phyloP scores from a whole-genome alignment of 352 stramenopile genomes.

The Pythium myriotylum region DNA sequence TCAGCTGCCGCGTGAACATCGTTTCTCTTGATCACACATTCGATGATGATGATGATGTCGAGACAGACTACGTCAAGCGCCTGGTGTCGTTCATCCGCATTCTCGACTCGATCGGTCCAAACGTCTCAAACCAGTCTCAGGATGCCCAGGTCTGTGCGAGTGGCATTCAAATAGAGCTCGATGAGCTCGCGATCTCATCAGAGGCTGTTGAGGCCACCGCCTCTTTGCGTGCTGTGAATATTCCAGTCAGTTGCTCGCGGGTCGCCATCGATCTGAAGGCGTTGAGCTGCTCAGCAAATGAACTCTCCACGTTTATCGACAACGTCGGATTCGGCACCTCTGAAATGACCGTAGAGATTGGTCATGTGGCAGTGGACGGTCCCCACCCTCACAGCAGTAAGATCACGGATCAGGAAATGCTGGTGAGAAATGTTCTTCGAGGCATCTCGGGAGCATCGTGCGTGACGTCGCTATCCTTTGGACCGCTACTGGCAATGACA shows the following conservation, averaged over 20 bases:
- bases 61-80: conserved; percentile 18
- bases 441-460: conserved; percentile 12
- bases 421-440: conserved; percentile 15
- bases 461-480: conserved; percentile 20
- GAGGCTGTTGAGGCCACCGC: not conserved
- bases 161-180: conserved; percentile 11
- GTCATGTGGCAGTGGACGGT: conserved; percentile 9
- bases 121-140: too few relatives aligned
- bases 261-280: conserved; percentile 7
- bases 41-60: conserved; percentile 14
- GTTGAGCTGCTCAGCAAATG: conserved; percentile 1
- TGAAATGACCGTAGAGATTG: conserved; percentile 18
- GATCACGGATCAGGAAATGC: not conserved
- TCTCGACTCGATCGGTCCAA: conserved; percentile 1
- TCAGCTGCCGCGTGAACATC: conserved; percentile 16
- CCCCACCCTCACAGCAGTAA: not conserved
- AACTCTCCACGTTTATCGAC: conserved; percentile 16
- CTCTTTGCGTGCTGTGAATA: not conserved
- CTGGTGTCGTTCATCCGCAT: conserved; percentile 17
- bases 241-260: conserved; percentile 8
- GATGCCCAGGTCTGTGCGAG: not conserved
- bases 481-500: conserved; percentile 15
- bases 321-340: not conserved
- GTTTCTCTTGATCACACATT: conserved; percentile 20
- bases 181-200: conserved; percentile 15